Base-by-base conservation (phyloP, 2,329 filamentous ascomycete genomes). In the Colletotrichum chlorophyti region DNA sequence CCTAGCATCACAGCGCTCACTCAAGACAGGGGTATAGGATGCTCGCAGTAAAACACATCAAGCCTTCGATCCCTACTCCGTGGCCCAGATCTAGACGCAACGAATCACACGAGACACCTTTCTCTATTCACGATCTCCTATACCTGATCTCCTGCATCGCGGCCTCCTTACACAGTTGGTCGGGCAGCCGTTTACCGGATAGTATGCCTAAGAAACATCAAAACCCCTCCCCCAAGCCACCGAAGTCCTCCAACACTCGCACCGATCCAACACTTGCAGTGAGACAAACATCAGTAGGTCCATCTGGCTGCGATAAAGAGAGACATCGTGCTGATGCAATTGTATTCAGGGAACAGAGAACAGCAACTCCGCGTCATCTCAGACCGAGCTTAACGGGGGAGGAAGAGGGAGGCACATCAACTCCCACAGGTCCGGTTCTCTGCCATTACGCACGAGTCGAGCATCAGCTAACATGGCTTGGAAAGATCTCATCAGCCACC, bases 121-220 rank as follows among this genome's bases (percentile, higher is more conserved):
- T 24, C 17, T 24, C 32, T n/a, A n/a, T 9, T 12, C 14, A 52
- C 24, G 46, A 40, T 24, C 52, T 35, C 3, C 10, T 19, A 11
- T 17, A 14, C 19, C 10, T 58, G 40, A 14, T 32, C 37, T 19
- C 21, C 21, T 27, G 40, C 40, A 35, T 29, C 32, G 46, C 47
- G 41, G 55, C 51, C 38, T 27, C 17, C 1, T 23, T 10, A 10
- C 8, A 15, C n/a, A 11, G 37, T 23, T 42, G 29, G 17, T 21
- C 35, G 37, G 38, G 53, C 47, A 53, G 35, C 24, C 32, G 35
- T 32, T 31, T 32, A 42, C 6, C 37, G 53, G 48, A 58, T 23
- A n/a, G n/a, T n/a, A 61, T 58, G 58, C 53, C 58, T 47, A 34
- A 38, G 35, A 31, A 31, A 29, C 32, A 53, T 11, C 15, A 53